These are phyloP conservation scores for Chlorophyllum brunneum DNA, from an alignment of 768 basidiomycete genomes.

Conservation along the genomic window DNA sequence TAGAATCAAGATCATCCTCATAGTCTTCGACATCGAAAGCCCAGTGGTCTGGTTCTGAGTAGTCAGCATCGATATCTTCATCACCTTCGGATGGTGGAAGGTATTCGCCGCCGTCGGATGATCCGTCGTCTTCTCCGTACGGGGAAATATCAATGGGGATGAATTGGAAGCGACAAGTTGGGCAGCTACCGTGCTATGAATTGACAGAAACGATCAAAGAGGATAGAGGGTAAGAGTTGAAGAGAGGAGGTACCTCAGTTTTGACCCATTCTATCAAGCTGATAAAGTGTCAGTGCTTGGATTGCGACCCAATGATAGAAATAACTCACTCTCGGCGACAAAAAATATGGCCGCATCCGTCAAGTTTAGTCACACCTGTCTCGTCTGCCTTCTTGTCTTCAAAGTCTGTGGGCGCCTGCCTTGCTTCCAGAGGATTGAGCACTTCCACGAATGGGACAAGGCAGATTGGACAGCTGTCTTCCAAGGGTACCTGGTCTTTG, in stretches of 20 bases:
- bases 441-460: constrained; percentile 47
- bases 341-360: constrained; percentile 62
- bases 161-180: constrained; percentile 60
- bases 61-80: constrained; percentile 46
- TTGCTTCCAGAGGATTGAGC: constrained; percentile 28
- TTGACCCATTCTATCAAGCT: constrained; percentile 69
- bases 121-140: constrained; percentile 56
- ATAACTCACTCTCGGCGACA: constrained; percentile 55
- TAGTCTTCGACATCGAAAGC: constrained; percentile 18
- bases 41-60: neutral
- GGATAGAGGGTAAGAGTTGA: neutral
- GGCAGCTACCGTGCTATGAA: constrained; percentile 66
- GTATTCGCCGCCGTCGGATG: constrained; percentile 66
- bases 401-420: neutral
- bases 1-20: neutral
- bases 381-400: constrained; percentile 14
- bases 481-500: constrained; percentile 34
- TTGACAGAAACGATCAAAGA: neutral
- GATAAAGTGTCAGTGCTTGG: constrained; percentile 1
- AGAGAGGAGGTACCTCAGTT: constrained; percentile 38
- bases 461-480: constrained; percentile 68
- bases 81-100: constrained; percentile 51
- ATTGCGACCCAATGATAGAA: neutral
- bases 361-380: constrained; percentile 54
- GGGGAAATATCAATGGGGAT: constrained; percentile 43